These are phyloP conservation scores for Dactylellina leptospora DNA, from an alignment of 2,329 filamentous ascomycete genomes.

Conservation along the genomic window DNA sequence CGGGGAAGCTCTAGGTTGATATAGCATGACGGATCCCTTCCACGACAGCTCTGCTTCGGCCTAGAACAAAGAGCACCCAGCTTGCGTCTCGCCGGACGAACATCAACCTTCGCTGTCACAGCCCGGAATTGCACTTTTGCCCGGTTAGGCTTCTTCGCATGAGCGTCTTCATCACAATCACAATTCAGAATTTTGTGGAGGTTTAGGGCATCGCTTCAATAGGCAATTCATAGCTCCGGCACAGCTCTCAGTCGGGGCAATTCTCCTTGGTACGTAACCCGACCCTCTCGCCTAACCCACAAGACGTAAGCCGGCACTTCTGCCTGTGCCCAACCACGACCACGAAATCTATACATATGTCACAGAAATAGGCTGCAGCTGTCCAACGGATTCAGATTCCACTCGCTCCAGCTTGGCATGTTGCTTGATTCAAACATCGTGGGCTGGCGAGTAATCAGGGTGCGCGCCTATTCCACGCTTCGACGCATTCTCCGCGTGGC, in stretches of 20 bases:
- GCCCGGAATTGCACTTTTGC: constrained; percentile 28
- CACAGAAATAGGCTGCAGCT: constrained; percentile 22
- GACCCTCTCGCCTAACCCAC: constrained; percentile 9
- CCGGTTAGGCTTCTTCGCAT: constrained; percentile 33
- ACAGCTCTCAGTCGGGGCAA: not conserved
- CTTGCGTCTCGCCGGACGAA: constrained; percentile 37
- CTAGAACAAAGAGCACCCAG: constrained; percentile 8
- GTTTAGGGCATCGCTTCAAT: not conserved
- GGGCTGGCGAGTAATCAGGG: no score
- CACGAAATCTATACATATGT: not conserved
- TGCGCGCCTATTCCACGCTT: no score
- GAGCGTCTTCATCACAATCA: not conserved
- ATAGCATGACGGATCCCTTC: constrained; percentile 36
- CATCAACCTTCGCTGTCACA: constrained; percentile 5
- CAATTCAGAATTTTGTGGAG: not conserved
- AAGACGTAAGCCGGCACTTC: constrained; percentile 44
- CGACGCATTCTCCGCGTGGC: no score
- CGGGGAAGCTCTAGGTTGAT: constrained; percentile 36
- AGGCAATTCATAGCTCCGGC: constrained; percentile 30
- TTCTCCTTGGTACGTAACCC: constrained; percentile 18
- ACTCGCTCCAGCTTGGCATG: no score
- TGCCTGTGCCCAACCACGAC: constrained; percentile 18
- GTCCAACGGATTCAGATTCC: no score
- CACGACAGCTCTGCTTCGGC: constrained; percentile 22
- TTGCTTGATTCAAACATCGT: no score